Percentiles rank a stretch among this genome's conserved stretches.
Evolutionary conservation across 345 rosid genomes (phyloP).

Genomic region (Eucalyptus lansdowneana): DNA sequence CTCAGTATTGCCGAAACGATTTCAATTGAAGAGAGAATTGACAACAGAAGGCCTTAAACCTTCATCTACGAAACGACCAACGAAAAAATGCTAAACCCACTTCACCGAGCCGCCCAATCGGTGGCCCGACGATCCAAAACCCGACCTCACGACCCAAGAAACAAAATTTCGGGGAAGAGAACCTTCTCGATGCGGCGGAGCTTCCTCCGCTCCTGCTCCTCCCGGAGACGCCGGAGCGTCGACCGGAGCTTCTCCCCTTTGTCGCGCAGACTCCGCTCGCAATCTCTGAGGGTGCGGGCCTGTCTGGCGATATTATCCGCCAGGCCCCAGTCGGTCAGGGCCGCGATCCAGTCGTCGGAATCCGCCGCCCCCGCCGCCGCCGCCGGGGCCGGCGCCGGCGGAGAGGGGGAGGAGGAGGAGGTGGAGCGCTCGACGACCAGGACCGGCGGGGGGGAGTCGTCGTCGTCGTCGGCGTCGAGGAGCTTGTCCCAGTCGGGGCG

Average conservation of each 20-base stretch:
- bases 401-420: background rate
- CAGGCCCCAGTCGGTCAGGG: constrained; percentile 31
- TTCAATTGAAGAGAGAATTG: background rate
- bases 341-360: constrained; percentile 1
- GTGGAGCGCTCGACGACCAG: background rate
- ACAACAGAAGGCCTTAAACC: background rate
- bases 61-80: background rate
- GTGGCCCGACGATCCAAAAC: background rate
- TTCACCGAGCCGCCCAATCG: background rate
- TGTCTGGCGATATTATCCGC: constrained; percentile 14
- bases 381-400: too few relatives aligned
- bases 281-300: background rate
- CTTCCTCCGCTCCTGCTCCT: constrained; percentile 36
- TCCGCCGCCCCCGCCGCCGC: background rate
- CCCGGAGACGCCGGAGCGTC: constrained; percentile 13
- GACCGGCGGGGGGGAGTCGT: background rate
- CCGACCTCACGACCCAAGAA: background rate
- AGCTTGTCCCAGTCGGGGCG: background rate
- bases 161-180: background rate
- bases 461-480: background rate
- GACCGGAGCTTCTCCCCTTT: constrained; percentile 33
- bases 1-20: background rate
- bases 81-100: background rate
- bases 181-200: constrained; percentile 15
- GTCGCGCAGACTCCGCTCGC: constrained; percentile 15